Percentiles rank a stretch among this genome's conserved stretches.
Conservation (phyloP, 495 filamentous ascomycete species). For the Echria macrotheca region DNA sequence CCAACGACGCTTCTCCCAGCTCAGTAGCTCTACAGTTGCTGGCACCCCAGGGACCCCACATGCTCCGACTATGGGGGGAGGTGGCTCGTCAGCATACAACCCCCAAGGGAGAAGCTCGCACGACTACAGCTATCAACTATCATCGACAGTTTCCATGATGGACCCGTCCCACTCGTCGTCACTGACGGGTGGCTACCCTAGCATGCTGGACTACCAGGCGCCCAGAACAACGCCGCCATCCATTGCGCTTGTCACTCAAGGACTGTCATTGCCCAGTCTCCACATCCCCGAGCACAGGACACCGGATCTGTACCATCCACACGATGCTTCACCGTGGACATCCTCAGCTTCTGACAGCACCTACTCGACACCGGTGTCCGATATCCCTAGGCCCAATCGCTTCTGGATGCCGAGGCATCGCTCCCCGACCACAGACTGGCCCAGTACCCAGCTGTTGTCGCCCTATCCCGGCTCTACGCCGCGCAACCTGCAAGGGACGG, state of each 20-base stretch:
- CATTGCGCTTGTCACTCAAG: slow-evolving; percentile 19
- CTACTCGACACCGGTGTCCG: slow-evolving; percentile 44
- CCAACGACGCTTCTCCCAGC: slow-evolving; percentile 12
- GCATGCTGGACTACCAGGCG: slow-evolving; percentile 9
- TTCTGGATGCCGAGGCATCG: slow-evolving; percentile 6
- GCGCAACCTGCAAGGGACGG: slow-evolving; percentile 22
- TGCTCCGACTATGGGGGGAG: neutral
- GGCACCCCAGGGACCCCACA: slow-evolving; percentile 8
- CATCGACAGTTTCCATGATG: slow-evolving; percentile 15
- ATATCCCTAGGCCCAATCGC: slow-evolving; percentile 20
- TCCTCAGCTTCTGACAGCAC: slow-evolving; percentile 46
- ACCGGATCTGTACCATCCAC: slow-evolving; percentile 22
- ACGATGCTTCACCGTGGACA: slow-evolving; percentile 41
- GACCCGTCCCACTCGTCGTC: slow-evolving; percentile 11
- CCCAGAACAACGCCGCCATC: slow-evolving; percentile 14
- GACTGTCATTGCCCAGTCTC: slow-evolving; percentile 11
- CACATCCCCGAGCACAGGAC: slow-evolving; percentile 15
- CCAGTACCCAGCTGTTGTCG: slow-evolving; percentile 15
- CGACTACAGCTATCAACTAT: slow-evolving; percentile 13
- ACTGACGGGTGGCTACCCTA: neutral
- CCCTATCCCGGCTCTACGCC: slow-evolving; percentile 20
- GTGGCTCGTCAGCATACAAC: neutral
- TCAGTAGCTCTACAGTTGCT: neutral
- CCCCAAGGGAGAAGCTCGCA: slow-evolving; percentile 2
- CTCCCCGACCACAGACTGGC: slow-evolving; percentile 14